Evolutionary conservation across 2,329 filamentous ascomycete species (phyloP).

Genomic region (Falciphora oryzae): DNA sequence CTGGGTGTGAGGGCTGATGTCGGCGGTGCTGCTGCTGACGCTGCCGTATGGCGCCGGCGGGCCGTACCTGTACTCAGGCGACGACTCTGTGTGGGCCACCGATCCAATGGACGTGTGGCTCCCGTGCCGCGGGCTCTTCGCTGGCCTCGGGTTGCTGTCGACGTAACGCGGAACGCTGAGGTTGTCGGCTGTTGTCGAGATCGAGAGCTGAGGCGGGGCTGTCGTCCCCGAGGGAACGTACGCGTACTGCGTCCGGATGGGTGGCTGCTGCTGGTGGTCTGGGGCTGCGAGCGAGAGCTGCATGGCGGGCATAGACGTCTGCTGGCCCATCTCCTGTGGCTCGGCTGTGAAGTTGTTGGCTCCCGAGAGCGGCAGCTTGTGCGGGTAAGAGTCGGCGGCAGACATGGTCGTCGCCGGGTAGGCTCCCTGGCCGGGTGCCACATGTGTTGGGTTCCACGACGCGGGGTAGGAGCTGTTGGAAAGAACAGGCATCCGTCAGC

Average conservation of each 20-base stretch:
- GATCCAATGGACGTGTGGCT: constrained; percentile 48
- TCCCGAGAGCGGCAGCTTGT: constrained; percentile 46
- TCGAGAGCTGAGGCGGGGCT: constrained; percentile 43
- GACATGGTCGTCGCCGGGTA: constrained; percentile 48
- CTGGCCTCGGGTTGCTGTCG: constrained; percentile 47
- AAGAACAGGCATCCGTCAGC: neutral
- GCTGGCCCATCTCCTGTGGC: constrained; percentile 44
- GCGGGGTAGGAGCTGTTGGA: constrained; percentile 47
- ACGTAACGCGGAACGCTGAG: constrained; percentile 53
- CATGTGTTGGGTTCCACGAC: constrained; percentile 47
- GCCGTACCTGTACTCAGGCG: constrained; percentile 53
- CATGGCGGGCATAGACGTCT: constrained; percentile 48
- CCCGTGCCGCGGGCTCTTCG: constrained; percentile 50
- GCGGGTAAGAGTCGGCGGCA: constrained; percentile 38
- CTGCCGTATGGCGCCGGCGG: constrained; percentile 32
- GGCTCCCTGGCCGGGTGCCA: constrained; percentile 22
- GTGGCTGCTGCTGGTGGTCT: constrained; percentile 37
- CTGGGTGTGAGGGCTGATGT: constrained; percentile 30
- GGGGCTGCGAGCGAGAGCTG: constrained; percentile 43
- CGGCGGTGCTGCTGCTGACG: constrained; percentile 25
- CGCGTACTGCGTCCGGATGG: constrained; percentile 49
- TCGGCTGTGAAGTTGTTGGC: constrained; percentile 43
- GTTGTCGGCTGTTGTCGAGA: constrained; percentile 33
- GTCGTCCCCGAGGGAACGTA: constrained; percentile 44
- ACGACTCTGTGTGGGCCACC: constrained; percentile 41